Conservation (phyloP, 495 filamentous ascomycete species). For the Talaromyces proteolyticus region DNA sequence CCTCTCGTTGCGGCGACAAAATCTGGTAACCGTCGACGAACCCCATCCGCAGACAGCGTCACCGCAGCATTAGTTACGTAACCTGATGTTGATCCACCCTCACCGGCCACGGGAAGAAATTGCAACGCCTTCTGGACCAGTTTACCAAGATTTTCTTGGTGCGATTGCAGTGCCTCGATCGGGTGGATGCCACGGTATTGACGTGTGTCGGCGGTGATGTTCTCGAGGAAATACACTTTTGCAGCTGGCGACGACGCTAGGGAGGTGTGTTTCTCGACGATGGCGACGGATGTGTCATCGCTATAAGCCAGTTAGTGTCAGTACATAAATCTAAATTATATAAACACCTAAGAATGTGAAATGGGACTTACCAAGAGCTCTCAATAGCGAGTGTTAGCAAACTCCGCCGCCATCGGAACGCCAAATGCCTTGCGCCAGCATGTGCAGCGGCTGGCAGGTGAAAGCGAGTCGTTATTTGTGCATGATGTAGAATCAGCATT, state of each 20-base stretch:
- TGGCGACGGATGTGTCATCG: constrained; percentile 90
- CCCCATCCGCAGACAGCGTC: constrained; percentile 12
- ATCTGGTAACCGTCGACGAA: constrained; percentile 55
- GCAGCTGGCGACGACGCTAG: constrained; percentile 20
- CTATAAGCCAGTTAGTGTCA: constrained; percentile 28
- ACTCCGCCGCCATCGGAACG: constrained; percentile 27
- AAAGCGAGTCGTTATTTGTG: too few species aligned
- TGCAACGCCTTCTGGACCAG: constrained; percentile 61
- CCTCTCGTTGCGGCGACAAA: constrained; percentile 84
- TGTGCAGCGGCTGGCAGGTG: too few species aligned
- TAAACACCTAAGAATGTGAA: not conserved
- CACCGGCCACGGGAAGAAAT: constrained; percentile 41
- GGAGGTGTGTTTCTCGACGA: constrained; percentile 56
- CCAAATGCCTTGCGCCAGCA: too few species aligned
- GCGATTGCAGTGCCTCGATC: constrained; percentile 61
- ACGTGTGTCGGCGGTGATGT: constrained; percentile 71
- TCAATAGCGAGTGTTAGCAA: constrained; percentile 84
- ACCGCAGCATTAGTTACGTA: constrained; percentile 11
- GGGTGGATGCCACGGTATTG: constrained; percentile 74
- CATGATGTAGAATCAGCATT: too few species aligned
- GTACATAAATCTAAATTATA: not conserved
- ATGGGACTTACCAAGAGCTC: constrained; percentile 65
- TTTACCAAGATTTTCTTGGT: constrained; percentile 58
- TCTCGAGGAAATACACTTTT: constrained; percentile 71
- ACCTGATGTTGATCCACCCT: constrained; percentile 7